Evolutionary conservation across 441 rosid species (phyloP).

Genomic region (Brassica balearica): DNA sequence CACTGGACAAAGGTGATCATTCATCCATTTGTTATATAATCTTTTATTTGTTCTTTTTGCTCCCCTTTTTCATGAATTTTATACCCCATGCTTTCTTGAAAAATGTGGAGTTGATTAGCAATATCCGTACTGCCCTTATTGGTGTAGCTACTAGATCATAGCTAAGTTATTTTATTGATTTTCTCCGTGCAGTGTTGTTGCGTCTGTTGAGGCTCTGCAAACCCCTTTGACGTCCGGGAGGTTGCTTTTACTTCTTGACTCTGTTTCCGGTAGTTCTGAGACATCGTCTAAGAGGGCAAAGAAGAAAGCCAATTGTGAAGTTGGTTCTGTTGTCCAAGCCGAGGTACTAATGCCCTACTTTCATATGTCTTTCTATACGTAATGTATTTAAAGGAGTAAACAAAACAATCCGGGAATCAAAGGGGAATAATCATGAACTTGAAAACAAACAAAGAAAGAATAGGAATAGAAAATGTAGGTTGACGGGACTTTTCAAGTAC

Average conservation of each 20-base stretch:
- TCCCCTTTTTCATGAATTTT: conserved; percentile 8
- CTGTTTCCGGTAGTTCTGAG: conserved; percentile 61
- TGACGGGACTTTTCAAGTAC: conserved; percentile 13
- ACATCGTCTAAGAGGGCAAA: conserved; percentile 85
- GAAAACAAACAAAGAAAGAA: background rate
- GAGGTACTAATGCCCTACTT: conserved; percentile 62
- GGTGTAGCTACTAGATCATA: conserved; percentile 16
- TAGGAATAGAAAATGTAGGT: background rate
- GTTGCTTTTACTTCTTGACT: conserved; percentile 88
- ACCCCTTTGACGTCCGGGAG: conserved; percentile 71
- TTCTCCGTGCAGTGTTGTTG: conserved; percentile 65
- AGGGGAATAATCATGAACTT: conserved; percentile 6
- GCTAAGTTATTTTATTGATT: conserved; percentile 25
- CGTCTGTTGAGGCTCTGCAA: conserved; percentile 80
- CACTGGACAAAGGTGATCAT: conserved; percentile 78
- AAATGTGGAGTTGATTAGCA: conserved; percentile 29
- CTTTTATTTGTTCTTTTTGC: conserved; percentile 13
- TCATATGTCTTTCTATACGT: conserved; percentile 16
- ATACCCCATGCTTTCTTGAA: conserved; percentile 3
- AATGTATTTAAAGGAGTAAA: background rate
- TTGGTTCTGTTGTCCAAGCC: conserved; percentile 87
- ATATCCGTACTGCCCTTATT: conserved; percentile 17
- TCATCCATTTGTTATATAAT: conserved; percentile 4
- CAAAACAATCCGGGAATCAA: conserved; percentile 1
- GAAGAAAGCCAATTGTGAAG: conserved; percentile 69